Conservation (phyloP, 1,284 basidiomycete species). For the Sporisorium iseilematis-ciliati region DNA sequence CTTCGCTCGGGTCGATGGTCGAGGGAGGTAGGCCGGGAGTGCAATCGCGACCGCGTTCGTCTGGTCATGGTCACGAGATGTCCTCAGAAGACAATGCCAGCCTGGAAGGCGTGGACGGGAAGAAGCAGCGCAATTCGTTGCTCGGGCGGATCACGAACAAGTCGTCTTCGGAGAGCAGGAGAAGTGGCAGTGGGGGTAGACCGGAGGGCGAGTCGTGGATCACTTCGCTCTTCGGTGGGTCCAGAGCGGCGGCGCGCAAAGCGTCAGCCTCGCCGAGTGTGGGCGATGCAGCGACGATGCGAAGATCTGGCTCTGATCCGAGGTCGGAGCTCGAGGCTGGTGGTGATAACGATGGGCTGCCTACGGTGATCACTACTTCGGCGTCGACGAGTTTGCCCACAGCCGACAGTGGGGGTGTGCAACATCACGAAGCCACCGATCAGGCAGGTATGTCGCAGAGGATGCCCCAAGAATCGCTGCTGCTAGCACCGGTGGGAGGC, state of each 20-base stretch:
- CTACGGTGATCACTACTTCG: constrained; percentile 28
- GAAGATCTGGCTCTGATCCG: constrained; percentile 9
- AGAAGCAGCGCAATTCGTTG: constrained; percentile 29
- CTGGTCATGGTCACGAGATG: constrained; percentile 20
- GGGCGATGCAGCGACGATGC: background rate
- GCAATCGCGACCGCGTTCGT: constrained; percentile 21
- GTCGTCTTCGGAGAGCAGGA: constrained; percentile 21
- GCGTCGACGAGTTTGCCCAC: constrained; percentile 24
- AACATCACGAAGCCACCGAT: constrained; percentile 7
- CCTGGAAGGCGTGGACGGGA: constrained; percentile 19
- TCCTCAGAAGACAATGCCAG: constrained; percentile 36
- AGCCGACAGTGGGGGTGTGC: constrained; percentile 20
- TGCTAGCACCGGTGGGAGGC: constrained; percentile 18
- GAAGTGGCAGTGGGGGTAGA: constrained; percentile 23
- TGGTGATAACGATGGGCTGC: constrained; percentile 4
- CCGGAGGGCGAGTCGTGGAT: constrained; percentile 36
- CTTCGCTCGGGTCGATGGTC: constrained; percentile 26
- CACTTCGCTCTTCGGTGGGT: constrained; percentile 21
- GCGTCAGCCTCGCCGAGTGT: constrained; percentile 12
- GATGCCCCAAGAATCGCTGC: constrained; percentile 9
- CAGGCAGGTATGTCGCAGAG: background rate
- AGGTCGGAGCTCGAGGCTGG: constrained; percentile 7
- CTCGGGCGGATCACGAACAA: constrained; percentile 22
- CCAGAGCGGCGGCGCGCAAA: constrained; percentile 9
- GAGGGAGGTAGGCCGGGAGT: constrained; percentile 25